These are phyloP conservation scores for Orobanche coerulescens DNA, from an alignment of 257 asterid genomes.

Conservation along the genomic window DNA sequence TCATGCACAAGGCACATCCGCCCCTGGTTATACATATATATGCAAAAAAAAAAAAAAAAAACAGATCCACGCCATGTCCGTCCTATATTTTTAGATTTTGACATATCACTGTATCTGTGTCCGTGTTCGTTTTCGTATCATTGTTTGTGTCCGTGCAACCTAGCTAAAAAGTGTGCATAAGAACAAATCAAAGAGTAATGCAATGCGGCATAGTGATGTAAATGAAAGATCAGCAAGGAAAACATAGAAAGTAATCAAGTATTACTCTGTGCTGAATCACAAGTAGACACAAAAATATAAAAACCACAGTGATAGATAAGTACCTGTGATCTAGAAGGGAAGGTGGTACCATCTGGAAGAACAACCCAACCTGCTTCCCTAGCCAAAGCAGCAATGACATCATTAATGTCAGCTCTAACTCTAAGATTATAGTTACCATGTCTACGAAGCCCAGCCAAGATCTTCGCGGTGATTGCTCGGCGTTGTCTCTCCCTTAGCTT, in stretches of 20 bases:
- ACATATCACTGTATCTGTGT: too few species aligned
- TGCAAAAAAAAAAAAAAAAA: too few species aligned
- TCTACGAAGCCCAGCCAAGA: constrained; percentile 93
- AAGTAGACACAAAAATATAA: not conserved
- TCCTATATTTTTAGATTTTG: too few species aligned
- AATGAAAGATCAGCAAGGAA: not conserved
- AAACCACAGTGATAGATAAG: not conserved
- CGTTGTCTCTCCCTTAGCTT: constrained; percentile 94
- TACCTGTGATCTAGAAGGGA: constrained; percentile 87
- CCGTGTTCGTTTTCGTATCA: too few species aligned
- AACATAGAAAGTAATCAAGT: not conserved
- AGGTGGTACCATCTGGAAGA: constrained; percentile 99
- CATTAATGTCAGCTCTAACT: constrained; percentile 96
- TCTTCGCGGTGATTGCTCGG: constrained; percentile 94
- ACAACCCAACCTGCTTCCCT: constrained; percentile 99
- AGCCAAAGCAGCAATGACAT: constrained; percentile 95
- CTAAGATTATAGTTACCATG: constrained; percentile 96
- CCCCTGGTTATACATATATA: too few species aligned
- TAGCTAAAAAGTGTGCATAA: not conserved
- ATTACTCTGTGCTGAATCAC: not conserved
- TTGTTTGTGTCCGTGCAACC: too few species aligned
- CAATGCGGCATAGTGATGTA: not conserved
- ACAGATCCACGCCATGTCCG: too few species aligned
- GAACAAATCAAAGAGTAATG: not conserved
- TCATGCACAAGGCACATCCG: too few species aligned